Percentiles rank a stretch among this genome's conserved stretches.
Conservation (phyloP, 2,329 filamentous ascomycete species). For the Coleophoma cylindrospora region DNA sequence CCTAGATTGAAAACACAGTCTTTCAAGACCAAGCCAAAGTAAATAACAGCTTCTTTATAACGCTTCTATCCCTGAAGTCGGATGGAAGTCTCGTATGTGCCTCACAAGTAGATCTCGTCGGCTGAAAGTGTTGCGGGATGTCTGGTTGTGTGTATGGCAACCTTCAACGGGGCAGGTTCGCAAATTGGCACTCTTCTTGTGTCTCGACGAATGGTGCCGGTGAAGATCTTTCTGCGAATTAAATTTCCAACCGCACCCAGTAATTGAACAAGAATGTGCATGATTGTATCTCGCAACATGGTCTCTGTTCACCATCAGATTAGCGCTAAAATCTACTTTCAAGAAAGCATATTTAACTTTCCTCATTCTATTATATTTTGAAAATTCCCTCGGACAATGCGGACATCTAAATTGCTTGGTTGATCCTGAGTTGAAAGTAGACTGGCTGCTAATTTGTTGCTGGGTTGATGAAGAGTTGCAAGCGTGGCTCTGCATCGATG, state of each 20-base stretch:
- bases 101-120: neutral
- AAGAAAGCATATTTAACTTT: neutral
- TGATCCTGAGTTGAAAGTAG: neutral
- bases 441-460: neutral
- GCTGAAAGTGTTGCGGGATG: neutral
- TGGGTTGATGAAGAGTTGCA: neutral
- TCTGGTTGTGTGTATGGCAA: neutral
- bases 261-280: slow-evolving; percentile 1
- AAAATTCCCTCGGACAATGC: slow-evolving; percentile 9
- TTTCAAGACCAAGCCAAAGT: too few relatives aligned
- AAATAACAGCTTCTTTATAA: too few relatives aligned
- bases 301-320: neutral
- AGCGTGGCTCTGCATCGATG: too few relatives aligned
- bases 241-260: slow-evolving; percentile 5
- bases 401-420: slow-evolving; percentile 2
- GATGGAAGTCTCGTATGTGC: neutral
- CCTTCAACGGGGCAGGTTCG: neutral
- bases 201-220: slow-evolving; percentile 1
- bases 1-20: too few relatives aligned
- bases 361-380: slow-evolving; percentile 1
- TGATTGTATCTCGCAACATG: slow-evolving; percentile 6
- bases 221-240: slow-evolving; percentile 3
- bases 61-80: neutral
- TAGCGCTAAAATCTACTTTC: neutral
- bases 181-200: neutral